Percentiles rank a stretch among this genome's conserved stretches.
phyloP scores from a whole-genome alignment of 2,329 filamentous ascomycete genomes.

The Ophiocordyceps unilateralis region DNA sequence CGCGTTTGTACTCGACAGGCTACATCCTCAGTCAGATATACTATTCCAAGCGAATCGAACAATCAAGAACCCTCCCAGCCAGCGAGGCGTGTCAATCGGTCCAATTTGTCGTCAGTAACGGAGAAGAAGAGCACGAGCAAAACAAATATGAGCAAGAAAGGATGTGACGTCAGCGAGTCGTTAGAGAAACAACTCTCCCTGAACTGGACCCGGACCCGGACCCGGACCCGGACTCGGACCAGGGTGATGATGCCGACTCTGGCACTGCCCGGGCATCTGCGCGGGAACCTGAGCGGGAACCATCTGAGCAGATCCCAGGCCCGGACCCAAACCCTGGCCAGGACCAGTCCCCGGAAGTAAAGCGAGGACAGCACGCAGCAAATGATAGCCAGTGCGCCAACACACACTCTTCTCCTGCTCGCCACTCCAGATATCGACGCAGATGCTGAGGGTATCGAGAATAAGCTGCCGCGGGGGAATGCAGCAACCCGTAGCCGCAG shows the following conservation, averaged over 20 bases:
- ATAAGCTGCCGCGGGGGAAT: conserved; percentile 18
- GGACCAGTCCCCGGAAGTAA: conserved; percentile 1
- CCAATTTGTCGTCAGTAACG: too few species aligned
- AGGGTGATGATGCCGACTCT: not conserved
- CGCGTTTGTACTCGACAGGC: too few species aligned
- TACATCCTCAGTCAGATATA: too few species aligned
- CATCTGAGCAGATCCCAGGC: not conserved
- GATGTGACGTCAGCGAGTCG: too few species aligned
- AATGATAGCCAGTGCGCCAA: conserved; percentile 16
- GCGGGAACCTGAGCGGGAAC: not conserved
- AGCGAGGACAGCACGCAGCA: conserved; percentile 10
- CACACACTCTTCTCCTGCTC: conserved; percentile 18
- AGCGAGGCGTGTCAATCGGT: too few species aligned
- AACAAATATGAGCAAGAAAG: too few species aligned
- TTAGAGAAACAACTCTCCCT: not conserved
- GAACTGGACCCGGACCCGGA: not conserved
- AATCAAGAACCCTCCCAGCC: too few species aligned
- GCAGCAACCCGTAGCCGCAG: conserved; percentile 9
- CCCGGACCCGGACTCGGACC: too few species aligned
- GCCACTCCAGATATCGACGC: conserved; percentile 17
- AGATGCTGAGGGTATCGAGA: conserved; percentile 15
- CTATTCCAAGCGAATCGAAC: too few species aligned
- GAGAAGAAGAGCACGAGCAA: too few species aligned
- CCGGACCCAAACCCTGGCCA: not conserved
- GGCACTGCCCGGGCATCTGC: not conserved